A percentile compares a stretch with the other conserved stretches of the same genome.
These are phyloP conservation scores for Claviceps spartinae DNA, from an alignment of 2,329 filamentous ascomycete species.

Conservation along the genomic window DNA sequence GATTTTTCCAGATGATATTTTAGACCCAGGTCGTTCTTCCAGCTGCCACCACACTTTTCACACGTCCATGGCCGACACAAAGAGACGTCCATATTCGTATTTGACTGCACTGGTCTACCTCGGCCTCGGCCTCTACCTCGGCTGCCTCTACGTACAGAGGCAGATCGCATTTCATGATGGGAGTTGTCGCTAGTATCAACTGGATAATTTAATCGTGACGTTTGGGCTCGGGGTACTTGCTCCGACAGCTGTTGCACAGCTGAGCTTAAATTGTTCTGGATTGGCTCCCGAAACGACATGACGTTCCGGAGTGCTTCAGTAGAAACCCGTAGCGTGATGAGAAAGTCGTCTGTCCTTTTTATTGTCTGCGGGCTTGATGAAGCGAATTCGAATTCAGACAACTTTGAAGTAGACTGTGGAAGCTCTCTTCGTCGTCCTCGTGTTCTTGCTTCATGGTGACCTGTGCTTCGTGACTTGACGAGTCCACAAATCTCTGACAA, in stretches of 20 bases:
- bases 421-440: conserved; percentile 1
- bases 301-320: background rate
- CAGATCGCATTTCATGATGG: background rate
- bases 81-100: conserved; percentile 7
- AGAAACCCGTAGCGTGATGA: conserved; percentile 2
- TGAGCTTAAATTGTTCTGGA: background rate
- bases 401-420: background rate
- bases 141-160: conserved; percentile 1
- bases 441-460: background rate
- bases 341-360: background rate
- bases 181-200: background rate
- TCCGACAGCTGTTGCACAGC: background rate
- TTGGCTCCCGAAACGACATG: background rate
- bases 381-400: background rate
- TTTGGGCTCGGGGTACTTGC: background rate
- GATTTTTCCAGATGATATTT: conserved; percentile 47
- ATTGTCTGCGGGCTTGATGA: background rate
- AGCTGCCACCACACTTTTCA: conserved; percentile 37
- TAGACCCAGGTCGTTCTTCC: conserved; percentile 45
- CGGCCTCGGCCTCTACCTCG: conserved; percentile 5
- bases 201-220: background rate
- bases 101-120: conserved; percentile 4
- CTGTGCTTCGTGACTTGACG: background rate
- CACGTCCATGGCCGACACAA: conserved; percentile 28
- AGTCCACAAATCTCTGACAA: conserved; percentile 1